Evolutionary conservation across 1,284 basidiomycete species (phyloP), one percentile per base, ranked within the genome.

Genomic region (Boletus mariae): DNA sequence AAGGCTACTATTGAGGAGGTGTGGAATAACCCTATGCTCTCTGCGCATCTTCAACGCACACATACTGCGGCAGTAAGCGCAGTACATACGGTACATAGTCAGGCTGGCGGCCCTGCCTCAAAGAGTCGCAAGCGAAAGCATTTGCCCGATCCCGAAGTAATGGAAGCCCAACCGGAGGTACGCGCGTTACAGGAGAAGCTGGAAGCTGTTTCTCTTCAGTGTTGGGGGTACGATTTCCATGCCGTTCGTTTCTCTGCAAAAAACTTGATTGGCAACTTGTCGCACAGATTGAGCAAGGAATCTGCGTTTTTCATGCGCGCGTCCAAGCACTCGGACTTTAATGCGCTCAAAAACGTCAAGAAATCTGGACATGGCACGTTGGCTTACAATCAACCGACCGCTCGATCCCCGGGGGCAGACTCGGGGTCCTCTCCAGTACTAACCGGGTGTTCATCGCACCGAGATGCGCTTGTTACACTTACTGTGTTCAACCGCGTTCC

Each of bases 251-350:
- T 28, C 5, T 11, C 10, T 11, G 28, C 31, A 1, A 23, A 17
- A 28, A 7, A 41, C 3, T 10, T 61, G 20, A 54, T 34, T 28
- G 7, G 2, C 15, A 44, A 13, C 11, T 42, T 20, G 15, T 2
- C 34, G 26, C 38, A 25, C 57, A 89, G 86, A 50, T 64, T 84
- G 45, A 70, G 73, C 32, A 60, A 74, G 47, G 78, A 80, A 52
- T 73, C 85, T 15, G 77, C 77, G 0, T 67, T 79, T 23, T 89
- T 89, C 62, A 80, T 84, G 58, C 77, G 87, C 26, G 71, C 81
- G 8, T 74, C 83, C 23, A 84, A 78, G 60, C 80, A 80, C 59
- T 76, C 84, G 1, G 87, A 90, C 61, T 76, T 80, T 49, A 90
- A 89, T 61, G 78, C 78, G 2, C 67, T 87, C 5, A 69, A 69